Percentiles rank a stretch among this genome's conserved stretches.
Conservation (phyloP, 2,329 filamentous ascomycete genomes). For the Aphanoascus verrucosus region DNA sequence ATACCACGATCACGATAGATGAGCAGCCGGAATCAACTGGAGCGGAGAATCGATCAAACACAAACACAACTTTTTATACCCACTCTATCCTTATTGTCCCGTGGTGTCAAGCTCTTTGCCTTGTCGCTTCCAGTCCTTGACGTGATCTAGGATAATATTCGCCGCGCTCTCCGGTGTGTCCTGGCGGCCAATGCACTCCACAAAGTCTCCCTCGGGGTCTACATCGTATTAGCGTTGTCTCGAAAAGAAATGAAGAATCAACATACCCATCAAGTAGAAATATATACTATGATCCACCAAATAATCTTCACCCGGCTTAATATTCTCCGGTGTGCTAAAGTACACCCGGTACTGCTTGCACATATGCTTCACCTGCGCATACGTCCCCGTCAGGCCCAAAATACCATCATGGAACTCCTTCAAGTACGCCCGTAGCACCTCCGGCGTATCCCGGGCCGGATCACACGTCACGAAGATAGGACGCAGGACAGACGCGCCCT, state of each 20-base stretch:
- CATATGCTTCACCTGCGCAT: slow-evolving; percentile 83
- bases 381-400: slow-evolving; percentile 81
- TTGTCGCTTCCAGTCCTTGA: slow-evolving; percentile 60
- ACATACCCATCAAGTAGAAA: slow-evolving; percentile 89
- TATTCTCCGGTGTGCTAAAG: slow-evolving; percentile 80
- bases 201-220: slow-evolving; percentile 95
- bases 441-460: slow-evolving; percentile 77
- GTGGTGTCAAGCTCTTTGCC: slow-evolving; percentile 42
- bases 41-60: slow-evolving; percentile 2
- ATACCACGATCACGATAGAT: neutral
- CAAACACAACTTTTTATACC: neutral
- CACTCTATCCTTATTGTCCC: neutral
- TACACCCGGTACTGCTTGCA: slow-evolving; percentile 97
- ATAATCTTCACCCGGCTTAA: slow-evolving; percentile 91
- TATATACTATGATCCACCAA: slow-evolving; percentile 98
- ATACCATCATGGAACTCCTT: slow-evolving; percentile 81
- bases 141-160: slow-evolving; percentile 72
- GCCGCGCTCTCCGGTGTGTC: slow-evolving; percentile 82
- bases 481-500: slow-evolving; percentile 42
- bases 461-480: slow-evolving; percentile 90
- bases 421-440: slow-evolving; percentile 74
- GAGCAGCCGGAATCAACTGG: neutral
- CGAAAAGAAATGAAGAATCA: neutral
- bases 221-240: slow-evolving; percentile 6
- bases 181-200: slow-evolving; percentile 90